Evolutionary conservation across 2,329 filamentous ascomycete species (phyloP), one percentile per base, ranked within the genome.

Genomic region (Penicillium brasilianum): DNA sequence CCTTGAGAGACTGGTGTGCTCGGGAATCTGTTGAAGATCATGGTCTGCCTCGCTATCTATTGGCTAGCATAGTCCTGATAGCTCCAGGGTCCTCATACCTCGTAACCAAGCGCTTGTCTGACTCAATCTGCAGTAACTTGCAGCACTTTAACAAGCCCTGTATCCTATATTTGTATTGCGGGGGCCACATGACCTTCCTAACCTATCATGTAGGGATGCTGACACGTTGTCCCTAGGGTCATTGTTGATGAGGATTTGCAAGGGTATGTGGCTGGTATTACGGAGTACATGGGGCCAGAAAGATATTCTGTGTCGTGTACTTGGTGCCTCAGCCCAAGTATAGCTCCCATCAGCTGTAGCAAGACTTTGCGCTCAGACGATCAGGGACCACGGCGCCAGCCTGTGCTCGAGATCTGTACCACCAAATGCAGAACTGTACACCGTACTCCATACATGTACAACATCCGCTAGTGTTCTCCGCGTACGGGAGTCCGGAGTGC

Each of bases 121-220:
- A 57, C 54, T 56, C 43, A 57, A n/a, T 44, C 62, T 60, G 53
- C 57, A 56, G 57, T 67, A 67, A 66, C 54, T 64, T 59, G 61
- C 62, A 64, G 61, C 57, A 62, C 57, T 56, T 51, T 56, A 54
- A 49, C 57, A 53, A 58, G 52, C 53, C 49, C 22, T 39, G 53
- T 39, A 20, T 60, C 56, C 41, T 46, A 51, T 6, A 55, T 52
- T 46, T 65, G 67, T 59, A 59, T 52, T 59, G 58, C 8, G 50
- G 58, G 58, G 46, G 57, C 58, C 66, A 67, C 64, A 63, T 68
- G 67, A 69, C 62, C 58, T 56, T 20, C 34, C 43, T 39, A 57
- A 53, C 46, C 22, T 37, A 63, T 60, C 58, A 48, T 65, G 62
- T 30, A 59, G 57, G 59, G 60, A 61, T 58, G 36, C 43, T 46